phyloP scores from a whole-genome alignment of 2,329 filamentous ascomycete species.

The Dothistroma pini region DNA sequence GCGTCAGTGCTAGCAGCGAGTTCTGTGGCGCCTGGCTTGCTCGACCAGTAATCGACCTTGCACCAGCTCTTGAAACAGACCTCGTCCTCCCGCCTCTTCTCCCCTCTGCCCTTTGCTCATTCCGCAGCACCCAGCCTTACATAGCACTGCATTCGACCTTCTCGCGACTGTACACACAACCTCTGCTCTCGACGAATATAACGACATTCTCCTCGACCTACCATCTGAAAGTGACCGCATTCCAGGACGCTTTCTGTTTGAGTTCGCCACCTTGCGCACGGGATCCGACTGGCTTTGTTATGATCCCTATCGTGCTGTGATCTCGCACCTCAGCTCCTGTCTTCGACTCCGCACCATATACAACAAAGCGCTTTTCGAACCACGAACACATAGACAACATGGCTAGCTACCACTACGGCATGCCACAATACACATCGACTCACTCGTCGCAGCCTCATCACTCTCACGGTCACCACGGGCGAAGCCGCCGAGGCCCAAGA shows the following conservation, averaged over 20 bases:
- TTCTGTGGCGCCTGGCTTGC: background rate
- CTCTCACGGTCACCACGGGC: conserved; percentile 76
- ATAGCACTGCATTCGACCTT: conserved; percentile 1
- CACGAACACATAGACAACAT: conserved; percentile 31
- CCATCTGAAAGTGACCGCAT: background rate
- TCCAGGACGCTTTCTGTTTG: background rate
- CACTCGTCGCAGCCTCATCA: conserved; percentile 51
- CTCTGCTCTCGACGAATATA: background rate
- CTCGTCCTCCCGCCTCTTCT: conserved; percentile 1
- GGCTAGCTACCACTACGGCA: conserved; percentile 50
- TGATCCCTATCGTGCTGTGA: conserved; percentile 14
- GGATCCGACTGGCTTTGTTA: conserved; percentile 13
- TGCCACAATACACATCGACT: conserved; percentile 46
- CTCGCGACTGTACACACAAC: conserved; percentile 1
- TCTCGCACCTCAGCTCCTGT: conserved; percentile 10
- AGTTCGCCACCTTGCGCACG: conserved; percentile 12
- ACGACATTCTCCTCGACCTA: conserved; percentile 1
- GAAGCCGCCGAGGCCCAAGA: conserved; percentile 79
- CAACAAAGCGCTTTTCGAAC: background rate
- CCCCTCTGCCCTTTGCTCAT: conserved; percentile 3
- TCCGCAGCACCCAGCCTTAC: conserved; percentile 3
- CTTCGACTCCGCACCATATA: conserved; percentile 3
- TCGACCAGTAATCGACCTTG: background rate
- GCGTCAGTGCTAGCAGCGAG: background rate
- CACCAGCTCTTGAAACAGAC: conserved; percentile 1